Base-by-base conservation (phyloP, 257 asterid species). In the Plectranthus barbatus region DNA sequence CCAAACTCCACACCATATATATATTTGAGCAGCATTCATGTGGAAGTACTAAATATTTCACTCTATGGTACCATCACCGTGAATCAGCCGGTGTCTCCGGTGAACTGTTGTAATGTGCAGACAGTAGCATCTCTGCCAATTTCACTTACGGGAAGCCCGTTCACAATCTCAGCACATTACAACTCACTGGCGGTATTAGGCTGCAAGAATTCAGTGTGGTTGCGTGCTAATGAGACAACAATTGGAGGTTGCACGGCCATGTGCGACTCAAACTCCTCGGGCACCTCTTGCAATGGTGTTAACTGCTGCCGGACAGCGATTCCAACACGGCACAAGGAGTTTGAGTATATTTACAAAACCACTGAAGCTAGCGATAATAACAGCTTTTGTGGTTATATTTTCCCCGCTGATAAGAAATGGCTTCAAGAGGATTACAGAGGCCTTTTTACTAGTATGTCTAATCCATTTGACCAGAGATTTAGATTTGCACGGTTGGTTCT, bases 301-400 rank as follows among this genome's bases (percentile, higher is more conserved):
- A 66, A 73, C 66, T 77, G 82, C 56, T 77, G 79, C 71, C 67
- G 56, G 31, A 56, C 60, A 15, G 0, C 13, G n/a, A 15, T 77
- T 12, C 74, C 79, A 3, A 19, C 3, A 4, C 8, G 45, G 4
- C 48, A 70, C 40, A 14, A 73, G 23, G 60, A 61, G 57, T 36
- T 52, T 3, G 41, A 59, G 0, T 33, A 24, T 49, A 36, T 44
- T 60, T 69, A 68, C 51, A 24, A 44, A 6, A 69, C 37, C 56
- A 18, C 5, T 4, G 6, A 7, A 8, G 8, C 3, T 6, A 26
- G 9, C 40, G 44, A 31, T 4, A 41, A 9, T 1, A 40, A 11
- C 2, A 14, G 40, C n/a, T 47, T 4, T 12, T 77, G 14, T 40
- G 45, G 45, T 11, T 40, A 11, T 40, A 5, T 40, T 40, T 40